Conservation (phyloP, 2,329 filamentous ascomycete species). For the Achaetomium macrosporum region DNA sequence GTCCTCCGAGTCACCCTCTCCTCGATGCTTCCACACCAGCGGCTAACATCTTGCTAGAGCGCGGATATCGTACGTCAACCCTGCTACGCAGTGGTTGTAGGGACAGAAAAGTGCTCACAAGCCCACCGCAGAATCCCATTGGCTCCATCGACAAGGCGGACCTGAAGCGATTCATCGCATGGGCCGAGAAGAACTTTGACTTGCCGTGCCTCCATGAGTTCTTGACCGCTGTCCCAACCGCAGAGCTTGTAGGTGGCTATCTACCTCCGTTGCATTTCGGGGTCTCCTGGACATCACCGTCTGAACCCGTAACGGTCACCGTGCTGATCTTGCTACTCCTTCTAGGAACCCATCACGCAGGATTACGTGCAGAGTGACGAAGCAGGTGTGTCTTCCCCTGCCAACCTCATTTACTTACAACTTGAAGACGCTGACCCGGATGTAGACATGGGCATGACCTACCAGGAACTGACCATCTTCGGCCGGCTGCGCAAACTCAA, state of each 20-base stretch:
- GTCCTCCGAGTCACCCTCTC: too few species aligned
- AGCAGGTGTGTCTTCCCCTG: slow-evolving; percentile 23
- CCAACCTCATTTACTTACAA: background rate
- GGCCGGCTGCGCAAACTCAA: slow-evolving; percentile 39
- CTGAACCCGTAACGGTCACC: too few species aligned
- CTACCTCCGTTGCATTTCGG: too few species aligned
- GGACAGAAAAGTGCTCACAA: slow-evolving; percentile 30
- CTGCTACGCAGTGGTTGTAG: background rate
- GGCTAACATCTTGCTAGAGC: slow-evolving; percentile 12
- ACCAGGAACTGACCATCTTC: slow-evolving; percentile 38
- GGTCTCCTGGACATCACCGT: too few species aligned
- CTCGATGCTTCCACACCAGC: background rate
- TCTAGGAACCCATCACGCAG: slow-evolving; percentile 53
- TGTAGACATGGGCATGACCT: slow-evolving; percentile 46
- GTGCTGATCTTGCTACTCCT: background rate
- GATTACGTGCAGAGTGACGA: slow-evolving; percentile 49
- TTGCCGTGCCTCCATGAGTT: slow-evolving; percentile 63
- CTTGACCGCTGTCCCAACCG: slow-evolving; percentile 55
- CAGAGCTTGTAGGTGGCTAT: slow-evolving; percentile 39
- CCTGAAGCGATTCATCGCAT: slow-evolving; percentile 65
- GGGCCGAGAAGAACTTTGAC: slow-evolving; percentile 51
- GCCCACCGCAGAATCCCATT: slow-evolving; percentile 46
- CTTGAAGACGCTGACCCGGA: background rate
- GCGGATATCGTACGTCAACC: slow-evolving; percentile 21
- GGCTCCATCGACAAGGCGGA: slow-evolving; percentile 59